Evolutionary conservation across 208 protist genomes (phyloP).

Genomic region (Porcisia hertigi): DNA sequence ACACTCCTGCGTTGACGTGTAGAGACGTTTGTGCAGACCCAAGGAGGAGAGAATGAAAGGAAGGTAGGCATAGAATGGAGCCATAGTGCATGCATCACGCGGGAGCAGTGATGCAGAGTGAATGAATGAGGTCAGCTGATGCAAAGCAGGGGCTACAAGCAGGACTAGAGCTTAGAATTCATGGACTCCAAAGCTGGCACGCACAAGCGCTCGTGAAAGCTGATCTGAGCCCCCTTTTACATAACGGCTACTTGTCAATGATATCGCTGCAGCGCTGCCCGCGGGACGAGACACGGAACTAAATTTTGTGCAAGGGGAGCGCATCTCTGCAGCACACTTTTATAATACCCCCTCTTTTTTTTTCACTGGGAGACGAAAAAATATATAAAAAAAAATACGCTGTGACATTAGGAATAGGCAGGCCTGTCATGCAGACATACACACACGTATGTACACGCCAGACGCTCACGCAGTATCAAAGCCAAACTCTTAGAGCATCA

Average conservation of each 20-base stretch:
- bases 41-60: background rate
- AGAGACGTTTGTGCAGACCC: background rate
- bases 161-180: background rate
- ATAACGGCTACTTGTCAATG: background rate
- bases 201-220: background rate
- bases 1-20: background rate
- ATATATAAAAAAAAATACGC: too few species aligned
- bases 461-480: too few species aligned
- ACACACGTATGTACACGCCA: too few species aligned
- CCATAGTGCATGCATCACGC: background rate
- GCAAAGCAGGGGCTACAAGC: background rate
- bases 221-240: background rate
- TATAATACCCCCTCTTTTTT: too few species aligned
- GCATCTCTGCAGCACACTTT: background rate
- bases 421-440: too few species aligned
- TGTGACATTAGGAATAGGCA: too few species aligned
- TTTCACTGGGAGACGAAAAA: too few species aligned
- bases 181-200: background rate
- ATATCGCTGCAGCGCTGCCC: background rate
- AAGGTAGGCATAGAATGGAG: background rate
- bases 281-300: background rate
- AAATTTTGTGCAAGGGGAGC: background rate
- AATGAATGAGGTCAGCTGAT: background rate
- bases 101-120: background rate
- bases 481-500: too few species aligned